Evolutionary conservation across 805 yeast species (phyloP), one percentile per base, ranked within the genome.

Genomic region (Sungouiella blattae): DNA sequence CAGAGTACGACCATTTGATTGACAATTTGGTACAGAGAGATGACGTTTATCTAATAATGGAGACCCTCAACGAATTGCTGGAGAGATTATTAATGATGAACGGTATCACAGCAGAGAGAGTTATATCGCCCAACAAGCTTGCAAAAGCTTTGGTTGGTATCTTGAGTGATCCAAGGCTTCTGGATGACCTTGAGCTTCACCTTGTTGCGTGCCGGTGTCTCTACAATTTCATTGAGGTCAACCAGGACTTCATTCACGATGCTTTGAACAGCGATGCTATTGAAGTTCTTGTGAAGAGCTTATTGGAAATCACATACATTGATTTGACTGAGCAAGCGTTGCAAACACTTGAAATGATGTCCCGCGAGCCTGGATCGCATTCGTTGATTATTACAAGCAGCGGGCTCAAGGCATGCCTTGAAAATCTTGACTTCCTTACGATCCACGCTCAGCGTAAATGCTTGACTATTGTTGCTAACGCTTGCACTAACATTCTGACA

Each of bases 271-370:
- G 76, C 12, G 82, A 83, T 26, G 83, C 81, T 0, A 72, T 88
- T 6, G 80, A 78, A 28, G 78, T 76, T 0, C 65, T 93, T 17
- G 76, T 83, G 45, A 63, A 69, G 5, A 84, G 83, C 41, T 58
- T 93, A 24, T 51, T 75, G 38, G 94, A 87, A 43, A 81, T 91
- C 12, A 78, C 80, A 36, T 89, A 77, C 53, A 89, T 91, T 35
- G 98, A 91, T 55, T 66, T 91, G 35, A 95, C 96, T 0, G 98
- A 91, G 53, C 96, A 89, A 58, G 87, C 88, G 0, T 60, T 88
- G 26, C 89, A 82, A 50, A 78, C 89, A 0, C 61, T 83, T 30
- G 89, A 82, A 52, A 67, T 76, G 55, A 76, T 83, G 11, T 77
- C 88, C 1, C 62, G 80, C 39, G 70, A 70, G 20, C 63, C 73